Evolutionary conservation across 2,329 filamentous ascomycete species (phyloP).

Genomic region (Tolypocladium sp.): DNA sequence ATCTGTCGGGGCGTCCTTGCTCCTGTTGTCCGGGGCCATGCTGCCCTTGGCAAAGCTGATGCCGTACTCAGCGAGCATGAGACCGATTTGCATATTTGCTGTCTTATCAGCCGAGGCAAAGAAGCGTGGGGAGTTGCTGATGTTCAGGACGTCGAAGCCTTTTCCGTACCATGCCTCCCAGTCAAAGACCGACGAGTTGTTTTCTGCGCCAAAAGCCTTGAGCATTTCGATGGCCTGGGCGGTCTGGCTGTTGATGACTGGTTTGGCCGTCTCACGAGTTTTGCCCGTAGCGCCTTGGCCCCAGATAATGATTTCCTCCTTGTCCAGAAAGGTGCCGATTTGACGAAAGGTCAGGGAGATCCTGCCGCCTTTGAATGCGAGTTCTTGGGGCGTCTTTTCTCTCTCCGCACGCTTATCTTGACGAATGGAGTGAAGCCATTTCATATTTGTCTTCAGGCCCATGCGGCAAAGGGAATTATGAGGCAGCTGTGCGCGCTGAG

Average conservation of each 20-base stretch:
- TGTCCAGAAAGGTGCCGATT: slow-evolving; percentile 78
- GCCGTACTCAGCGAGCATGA: slow-evolving; percentile 40
- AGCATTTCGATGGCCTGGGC: slow-evolving; percentile 60
- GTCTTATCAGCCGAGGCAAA: slow-evolving; percentile 38
- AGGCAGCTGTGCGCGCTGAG: slow-evolving; percentile 63
- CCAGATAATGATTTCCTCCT: slow-evolving; percentile 64
- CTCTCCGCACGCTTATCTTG: slow-evolving; percentile 65
- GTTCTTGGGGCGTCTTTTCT: slow-evolving; percentile 62
- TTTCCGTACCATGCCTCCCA: slow-evolving; percentile 69
- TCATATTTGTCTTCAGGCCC: slow-evolving; percentile 69
- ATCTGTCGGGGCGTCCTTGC: slow-evolving; percentile 5
- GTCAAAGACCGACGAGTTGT: slow-evolving; percentile 60
- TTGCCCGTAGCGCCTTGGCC: slow-evolving; percentile 80
- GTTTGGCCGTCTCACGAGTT: slow-evolving; percentile 44
- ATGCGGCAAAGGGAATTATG: slow-evolving; percentile 86
- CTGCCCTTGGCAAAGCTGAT: slow-evolving; percentile 37
- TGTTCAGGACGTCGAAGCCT: slow-evolving; percentile 78
- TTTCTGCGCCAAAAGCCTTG: slow-evolving; percentile 75
- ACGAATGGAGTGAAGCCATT: slow-evolving; percentile 88
- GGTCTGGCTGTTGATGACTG: slow-evolving; percentile 61
- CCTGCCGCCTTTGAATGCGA: slow-evolving; percentile 63
- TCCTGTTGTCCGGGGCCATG: slow-evolving; percentile 11
- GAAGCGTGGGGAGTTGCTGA: slow-evolving; percentile 40
- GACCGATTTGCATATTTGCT: slow-evolving; percentile 37
- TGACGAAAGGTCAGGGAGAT: slow-evolving; percentile 88